Evolutionary conservation across 208 protist genomes (phyloP), one percentile per base, ranked within the genome.

Genomic region (Leishmania mexicana): DNA sequence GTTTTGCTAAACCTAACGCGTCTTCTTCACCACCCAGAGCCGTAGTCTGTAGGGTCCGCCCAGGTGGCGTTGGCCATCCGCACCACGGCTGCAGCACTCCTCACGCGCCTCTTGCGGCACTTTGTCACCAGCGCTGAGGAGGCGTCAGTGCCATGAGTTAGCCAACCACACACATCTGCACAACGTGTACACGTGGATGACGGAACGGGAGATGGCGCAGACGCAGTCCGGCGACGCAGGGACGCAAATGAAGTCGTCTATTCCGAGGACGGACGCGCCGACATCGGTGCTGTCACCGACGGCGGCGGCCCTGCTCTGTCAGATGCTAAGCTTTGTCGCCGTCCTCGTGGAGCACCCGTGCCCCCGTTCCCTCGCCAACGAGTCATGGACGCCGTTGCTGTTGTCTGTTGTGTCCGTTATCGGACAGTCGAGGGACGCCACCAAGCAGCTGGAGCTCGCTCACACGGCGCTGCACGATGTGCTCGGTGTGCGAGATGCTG

Each of bases 331-430:
- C 31, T 83, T 89, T 28, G 64, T 81, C 35, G 65, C 71, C 17
- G 80, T 74, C n/a, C 73, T 89, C 45, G 76, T 68, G 31, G 71
- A 81, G 47, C 81, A 89, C 54, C 86, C 83, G 49, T 89, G 86
- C 62, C 77, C 78, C 31, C 83, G 79, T 40, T 58, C 83, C n/a
- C 40, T 89, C 73, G 40, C 76, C 38, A 67, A 10, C 21, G 79
- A 81, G n/a, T 51, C 81, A 72, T 89, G 86, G 86, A 42, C 62
- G 68, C 76, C 80, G 35, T 47, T 84, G 71, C 82, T 87, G 72
- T 70, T 54, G 19, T 72, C 51, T 54, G 86, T 83, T 21, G 83
- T 47, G 6, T 57, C 57, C 13, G 67, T 83, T n/a, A 77, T 83
- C 40, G 80, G 83, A 10, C 54, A 81, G 21, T 73, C 86, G 31